These are phyloP conservation scores for Beauveria varroae DNA, from an alignment of 2,329 filamentous ascomycete genomes.

Conservation along the genomic window DNA sequence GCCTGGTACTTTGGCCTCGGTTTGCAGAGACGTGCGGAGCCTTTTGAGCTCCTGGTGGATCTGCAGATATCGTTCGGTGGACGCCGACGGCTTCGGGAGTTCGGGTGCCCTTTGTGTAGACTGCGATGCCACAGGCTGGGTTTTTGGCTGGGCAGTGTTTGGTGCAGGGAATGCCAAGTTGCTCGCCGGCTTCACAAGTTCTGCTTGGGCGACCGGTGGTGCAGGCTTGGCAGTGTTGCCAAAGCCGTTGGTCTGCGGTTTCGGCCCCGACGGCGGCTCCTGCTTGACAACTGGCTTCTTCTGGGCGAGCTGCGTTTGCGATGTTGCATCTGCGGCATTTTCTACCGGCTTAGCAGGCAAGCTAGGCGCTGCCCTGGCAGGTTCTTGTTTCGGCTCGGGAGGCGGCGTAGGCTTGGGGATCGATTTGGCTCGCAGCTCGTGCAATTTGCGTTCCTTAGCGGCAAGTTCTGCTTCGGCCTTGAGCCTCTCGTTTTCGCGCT, in stretches of 20 bases:
- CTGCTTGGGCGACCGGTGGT: slow-evolving; percentile 13
- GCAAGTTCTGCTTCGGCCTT: slow-evolving; percentile 36
- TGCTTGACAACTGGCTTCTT: slow-evolving; percentile 2
- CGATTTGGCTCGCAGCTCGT: slow-evolving; percentile 37
- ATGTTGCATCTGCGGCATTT: slow-evolving; percentile 1
- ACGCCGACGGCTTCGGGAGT: not conserved
- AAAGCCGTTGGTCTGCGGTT: slow-evolving; percentile 16
- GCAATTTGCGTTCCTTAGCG: slow-evolving; percentile 40
- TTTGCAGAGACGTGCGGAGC: slow-evolving; percentile 54
- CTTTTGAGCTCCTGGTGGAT: slow-evolving; percentile 65
- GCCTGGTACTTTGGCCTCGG: slow-evolving; percentile 40
- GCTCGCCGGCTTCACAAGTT: not conserved
- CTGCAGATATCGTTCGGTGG: slow-evolving; percentile 38
- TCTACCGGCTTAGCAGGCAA: slow-evolving; percentile 11
- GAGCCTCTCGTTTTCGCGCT: slow-evolving; percentile 38
- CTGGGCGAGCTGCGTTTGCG: not conserved
- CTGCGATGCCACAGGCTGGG: slow-evolving; percentile 9
- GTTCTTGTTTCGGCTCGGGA: slow-evolving; percentile 11
- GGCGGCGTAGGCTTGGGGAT: slow-evolving; percentile 35
- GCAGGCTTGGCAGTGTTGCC: slow-evolving; percentile 18
- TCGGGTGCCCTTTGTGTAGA: not conserved
- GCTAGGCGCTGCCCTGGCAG: slow-evolving; percentile 11
- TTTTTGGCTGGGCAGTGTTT: slow-evolving; percentile 9
- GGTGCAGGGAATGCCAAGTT: not conserved
- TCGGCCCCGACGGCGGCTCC: slow-evolving; percentile 3